Evolutionary conservation across 305 asterid genomes (phyloP).

Genomic region (Salvia sclarea): DNA sequence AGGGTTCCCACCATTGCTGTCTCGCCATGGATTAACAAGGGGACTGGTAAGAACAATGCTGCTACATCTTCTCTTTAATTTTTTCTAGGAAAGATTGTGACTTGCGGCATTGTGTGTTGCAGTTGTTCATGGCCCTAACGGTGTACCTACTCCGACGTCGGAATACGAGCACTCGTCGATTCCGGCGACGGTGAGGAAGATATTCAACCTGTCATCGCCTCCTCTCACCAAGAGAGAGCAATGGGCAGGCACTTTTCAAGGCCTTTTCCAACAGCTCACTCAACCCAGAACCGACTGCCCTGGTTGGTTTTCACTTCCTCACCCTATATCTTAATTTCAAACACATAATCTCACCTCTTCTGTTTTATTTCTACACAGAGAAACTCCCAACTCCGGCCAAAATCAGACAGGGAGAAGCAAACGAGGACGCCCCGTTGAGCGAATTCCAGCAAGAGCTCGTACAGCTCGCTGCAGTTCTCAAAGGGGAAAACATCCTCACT

Average conservation of each 20-base stretch:
- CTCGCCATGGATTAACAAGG: constrained; percentile 79
- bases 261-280: constrained; percentile 44
- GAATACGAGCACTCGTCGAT: constrained; percentile 88
- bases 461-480: constrained; percentile 82
- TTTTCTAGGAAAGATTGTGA: too few species aligned
- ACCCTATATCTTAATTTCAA: background rate
- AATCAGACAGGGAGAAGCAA: constrained; percentile 63
- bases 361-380: constrained; percentile 34
- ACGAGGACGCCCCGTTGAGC: constrained; percentile 65
- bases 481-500: constrained; percentile 66
- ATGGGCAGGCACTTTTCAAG: constrained; percentile 84
- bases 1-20: constrained; percentile 72
- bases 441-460: constrained; percentile 85
- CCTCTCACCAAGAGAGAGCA: constrained; percentile 76
- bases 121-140: constrained; percentile 89
- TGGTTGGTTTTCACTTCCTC: constrained; percentile 37
- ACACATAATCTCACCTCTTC: too few species aligned
- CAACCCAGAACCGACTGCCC: constrained; percentile 83
- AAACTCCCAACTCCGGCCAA: constrained; percentile 62
- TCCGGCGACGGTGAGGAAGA: constrained; percentile 85
- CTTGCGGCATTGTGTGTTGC: constrained; percentile 24
- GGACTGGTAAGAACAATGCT: constrained; percentile 61
- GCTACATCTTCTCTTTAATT: too few species aligned
- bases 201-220: constrained; percentile 65
- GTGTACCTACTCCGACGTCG: constrained; percentile 61